A percentile compares a stretch with the other conserved stretches of the same genome.
These are phyloP conservation scores for Coemansia sp. DNA, from an alignment of 192 early-diverging fungal species.

Conservation along the genomic window DNA sequence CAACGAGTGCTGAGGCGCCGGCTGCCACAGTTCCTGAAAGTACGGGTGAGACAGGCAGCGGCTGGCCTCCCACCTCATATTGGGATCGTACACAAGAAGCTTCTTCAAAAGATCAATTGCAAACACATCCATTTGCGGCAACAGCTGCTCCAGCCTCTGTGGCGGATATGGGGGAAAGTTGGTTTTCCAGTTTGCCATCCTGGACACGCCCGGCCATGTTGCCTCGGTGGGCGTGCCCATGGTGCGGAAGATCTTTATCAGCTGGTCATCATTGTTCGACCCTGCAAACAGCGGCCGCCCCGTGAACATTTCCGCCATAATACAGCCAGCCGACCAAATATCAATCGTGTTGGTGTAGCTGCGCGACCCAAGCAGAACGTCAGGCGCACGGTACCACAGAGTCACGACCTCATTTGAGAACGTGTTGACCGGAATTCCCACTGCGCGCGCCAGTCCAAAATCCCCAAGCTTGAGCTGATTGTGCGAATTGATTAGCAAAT, in stretches of 20 bases:
- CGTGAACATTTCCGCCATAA: slow-evolving; percentile 92
- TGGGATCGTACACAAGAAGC: slow-evolving; percentile 74
- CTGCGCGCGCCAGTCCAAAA: slow-evolving; percentile 80
- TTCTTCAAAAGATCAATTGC: slow-evolving; percentile 74
- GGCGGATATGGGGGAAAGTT: slow-evolving; percentile 67
- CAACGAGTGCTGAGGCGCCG: slow-evolving; percentile 26
- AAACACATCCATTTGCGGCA: slow-evolving; percentile 73
- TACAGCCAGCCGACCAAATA: slow-evolving; percentile 97
- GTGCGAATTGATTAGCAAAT: slow-evolving; percentile 75
- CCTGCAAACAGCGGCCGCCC: slow-evolving; percentile 81
- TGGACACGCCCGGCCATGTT: slow-evolving; percentile 73
- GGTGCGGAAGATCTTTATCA: slow-evolving; percentile 74
- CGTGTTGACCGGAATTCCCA: slow-evolving; percentile 87
- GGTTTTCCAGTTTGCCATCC: slow-evolving; percentile 68
- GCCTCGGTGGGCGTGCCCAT: slow-evolving; percentile 76
- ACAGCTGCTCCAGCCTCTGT: slow-evolving; percentile 60
- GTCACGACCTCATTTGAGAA: slow-evolving; percentile 99
- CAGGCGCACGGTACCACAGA: slow-evolving; percentile 96
- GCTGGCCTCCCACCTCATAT: slow-evolving; percentile 36
- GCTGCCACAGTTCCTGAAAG: slow-evolving; percentile 51
- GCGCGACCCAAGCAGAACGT: slow-evolving; percentile 93
- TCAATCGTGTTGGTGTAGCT: slow-evolving; percentile 95
- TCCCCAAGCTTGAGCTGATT: slow-evolving; percentile 83
- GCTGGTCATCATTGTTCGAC: slow-evolving; percentile 78
- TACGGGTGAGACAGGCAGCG: slow-evolving; percentile 43